Base-by-base conservation (phyloP, 345 rosid species). In the Toxicodendron radicans region DNA sequence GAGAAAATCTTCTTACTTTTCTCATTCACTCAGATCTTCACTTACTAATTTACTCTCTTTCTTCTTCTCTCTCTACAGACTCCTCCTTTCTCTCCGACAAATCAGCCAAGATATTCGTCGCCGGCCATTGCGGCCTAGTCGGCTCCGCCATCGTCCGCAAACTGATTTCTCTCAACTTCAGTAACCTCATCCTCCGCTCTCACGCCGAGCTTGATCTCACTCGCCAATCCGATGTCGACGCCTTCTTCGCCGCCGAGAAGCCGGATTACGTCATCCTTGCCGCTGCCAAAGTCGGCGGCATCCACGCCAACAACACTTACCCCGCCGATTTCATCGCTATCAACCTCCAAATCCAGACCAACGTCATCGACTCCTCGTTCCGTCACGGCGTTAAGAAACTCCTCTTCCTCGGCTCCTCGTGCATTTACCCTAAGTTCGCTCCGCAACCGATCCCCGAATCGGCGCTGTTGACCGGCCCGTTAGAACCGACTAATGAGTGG, bases 401-500 rank as follows among this genome's bases (percentile, higher is more conserved):
- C 4, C 84, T 95, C 78, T 95, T 95, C 82, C 82, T 95, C 4
- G 99, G 99, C 0, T 95, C 99, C 1, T 93, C 98, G 5, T 95
- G 99, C 76, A 95, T 93, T 20, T 95, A 93, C 84, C 99, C 99
- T 14, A 95, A 95, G 38, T 78, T 89, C 17, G 96, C 99, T 3
- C 97, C 98, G 10, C 99, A 95, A 71, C 98, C 99, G 0, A 95
- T 95, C 48, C 89, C 90, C 0, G 99, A 95, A 68, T 76, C 78
- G 0, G 93, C 98, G 17, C 82, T 95, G 59, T 91, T 95, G 64
- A 90, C 98, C 2, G 95, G 85, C 2, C 90, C 97, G 0, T 78
- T 95, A 1, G 99, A 95, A 78, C 97, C 99, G 2, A 95, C 99
- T 0, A 95, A 95, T 30, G 98, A 95, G 56, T 95, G 99, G 98